These are phyloP conservation scores for Amanita pseudoporphyria DNA, from an alignment of 768 basidiomycete species.

Conservation along the genomic window DNA sequence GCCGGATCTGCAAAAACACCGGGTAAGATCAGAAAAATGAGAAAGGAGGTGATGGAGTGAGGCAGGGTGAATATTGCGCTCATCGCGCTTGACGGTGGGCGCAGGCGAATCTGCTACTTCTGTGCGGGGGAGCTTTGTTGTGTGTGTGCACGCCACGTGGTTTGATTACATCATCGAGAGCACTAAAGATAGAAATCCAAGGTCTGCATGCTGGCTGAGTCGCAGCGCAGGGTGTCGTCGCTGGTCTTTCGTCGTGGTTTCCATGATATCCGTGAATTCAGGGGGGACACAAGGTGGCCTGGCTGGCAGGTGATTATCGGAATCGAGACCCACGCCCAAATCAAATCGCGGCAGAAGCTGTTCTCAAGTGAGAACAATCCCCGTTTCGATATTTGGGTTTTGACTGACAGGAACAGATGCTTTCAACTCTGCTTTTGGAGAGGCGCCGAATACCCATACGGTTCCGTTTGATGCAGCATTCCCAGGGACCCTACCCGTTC, in stretches of 20 bases:
- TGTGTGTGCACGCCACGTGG: background rate
- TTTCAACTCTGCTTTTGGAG: conserved; percentile 29
- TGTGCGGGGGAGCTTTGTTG: background rate
- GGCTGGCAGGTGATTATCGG: conserved; percentile 90
- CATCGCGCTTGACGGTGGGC: conserved; percentile 19
- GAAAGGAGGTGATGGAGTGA: conserved; percentile 11
- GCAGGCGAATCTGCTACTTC: background rate
- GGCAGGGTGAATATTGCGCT: conserved; percentile 10
- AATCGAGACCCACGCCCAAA: conserved; percentile 92
- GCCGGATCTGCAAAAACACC: conserved; percentile 44
- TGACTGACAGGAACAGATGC: conserved; percentile 21
- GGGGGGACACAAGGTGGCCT: conserved; percentile 51
- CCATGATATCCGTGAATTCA: conserved; percentile 23
- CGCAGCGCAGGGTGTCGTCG: conserved; percentile 1
- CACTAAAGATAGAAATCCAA: background rate
- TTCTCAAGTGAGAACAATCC: conserved; percentile 64
- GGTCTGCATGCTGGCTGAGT: background rate
- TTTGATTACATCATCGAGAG: background rate
- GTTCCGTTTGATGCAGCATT: conserved; percentile 81
- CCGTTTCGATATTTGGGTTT: background rate
- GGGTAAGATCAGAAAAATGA: conserved; percentile 18
- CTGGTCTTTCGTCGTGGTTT: conserved; percentile 16
- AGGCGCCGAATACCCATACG: conserved; percentile 64
- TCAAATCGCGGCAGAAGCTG: conserved; percentile 79
- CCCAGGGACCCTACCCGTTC: conserved; percentile 87